Conservation (phyloP, 139 green algal genomes). For the Auxenochlorella pyrenoidosa region DNA sequence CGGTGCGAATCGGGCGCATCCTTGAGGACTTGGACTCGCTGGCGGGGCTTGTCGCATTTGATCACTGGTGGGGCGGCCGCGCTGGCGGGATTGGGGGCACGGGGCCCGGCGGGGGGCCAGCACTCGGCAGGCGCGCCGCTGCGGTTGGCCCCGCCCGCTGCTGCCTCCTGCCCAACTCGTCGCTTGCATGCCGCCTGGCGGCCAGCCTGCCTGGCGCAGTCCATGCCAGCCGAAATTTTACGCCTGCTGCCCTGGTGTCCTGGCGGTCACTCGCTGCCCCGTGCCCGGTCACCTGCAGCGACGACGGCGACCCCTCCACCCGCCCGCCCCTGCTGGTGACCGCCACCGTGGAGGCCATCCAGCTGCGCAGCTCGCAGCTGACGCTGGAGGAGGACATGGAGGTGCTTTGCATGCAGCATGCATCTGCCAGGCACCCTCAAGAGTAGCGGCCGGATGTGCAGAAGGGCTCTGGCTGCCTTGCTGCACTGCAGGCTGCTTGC, state of each 20-base stretch:
- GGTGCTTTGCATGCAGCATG: no score
- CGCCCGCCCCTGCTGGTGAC: slow-evolving; percentile 80
- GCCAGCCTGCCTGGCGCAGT: no score
- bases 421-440: no score
- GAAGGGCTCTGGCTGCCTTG: no score
- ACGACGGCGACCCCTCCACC: slow-evolving; percentile 44
- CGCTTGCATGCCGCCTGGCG: no score
- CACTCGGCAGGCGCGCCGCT: background rate
- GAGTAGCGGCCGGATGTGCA: no score
- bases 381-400: background rate
- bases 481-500: no score
- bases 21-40: slow-evolving; percentile 90
- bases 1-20: slow-evolving; percentile 76
- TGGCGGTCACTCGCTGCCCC: background rate
- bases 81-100: background rate
- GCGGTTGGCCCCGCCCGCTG: no score
- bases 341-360: slow-evolving; percentile 79
- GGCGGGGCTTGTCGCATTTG: slow-evolving; percentile 82
- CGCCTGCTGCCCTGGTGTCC: background rate
- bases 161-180: no score
- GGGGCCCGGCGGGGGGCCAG: no score
- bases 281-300: slow-evolving; percentile 13
- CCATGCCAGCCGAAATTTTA: no score
- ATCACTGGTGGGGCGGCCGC: slow-evolving; percentile 46
- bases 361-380: slow-evolving; percentile 29